Percentiles rank a stretch among this genome's conserved stretches.
These are phyloP conservation scores for Grifola frondosa DNA, from an alignment of 1,284 basidiomycete species.

Conservation along the genomic window DNA sequence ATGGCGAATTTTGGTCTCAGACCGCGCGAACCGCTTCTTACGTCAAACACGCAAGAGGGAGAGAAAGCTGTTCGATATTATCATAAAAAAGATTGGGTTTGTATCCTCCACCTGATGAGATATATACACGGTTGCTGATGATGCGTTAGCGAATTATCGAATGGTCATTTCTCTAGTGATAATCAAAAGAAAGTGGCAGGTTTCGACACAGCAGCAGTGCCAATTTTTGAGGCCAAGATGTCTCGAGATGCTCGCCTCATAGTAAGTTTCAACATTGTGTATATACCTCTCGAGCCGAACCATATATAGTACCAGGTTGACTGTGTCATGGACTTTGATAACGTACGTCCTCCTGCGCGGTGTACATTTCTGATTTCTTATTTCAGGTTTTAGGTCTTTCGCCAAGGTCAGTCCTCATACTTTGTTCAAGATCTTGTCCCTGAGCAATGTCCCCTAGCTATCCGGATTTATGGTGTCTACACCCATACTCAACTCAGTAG, in stretches of 20 bases:
- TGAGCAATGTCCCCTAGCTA: conserved; percentile 31
- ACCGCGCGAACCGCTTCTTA: conserved; percentile 42
- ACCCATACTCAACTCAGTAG: conserved; percentile 53
- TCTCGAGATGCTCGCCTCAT: conserved; percentile 53
- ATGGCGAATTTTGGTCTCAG: conserved; percentile 50
- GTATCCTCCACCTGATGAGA: conserved; percentile 1
- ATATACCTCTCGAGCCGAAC: not conserved
- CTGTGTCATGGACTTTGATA: conserved; percentile 45
- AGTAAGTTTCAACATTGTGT: conserved; percentile 35
- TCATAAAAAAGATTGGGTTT: conserved; percentile 42
- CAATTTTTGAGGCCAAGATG: conserved; percentile 65
- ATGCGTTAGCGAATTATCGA: conserved; percentile 50
- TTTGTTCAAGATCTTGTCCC: not conserved
- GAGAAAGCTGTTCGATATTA: conserved; percentile 42
- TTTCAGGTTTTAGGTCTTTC: not conserved
- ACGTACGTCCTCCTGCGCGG: conserved; percentile 4
- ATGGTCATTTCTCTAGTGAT: conserved; percentile 58
- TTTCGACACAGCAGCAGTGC: conserved; percentile 33
- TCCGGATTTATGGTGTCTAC: conserved; percentile 58
- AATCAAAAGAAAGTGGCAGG: conserved; percentile 60
- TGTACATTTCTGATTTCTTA: not conserved
- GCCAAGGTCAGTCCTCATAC: not conserved
- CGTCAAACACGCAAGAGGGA: conserved; percentile 41
- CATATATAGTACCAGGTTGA: conserved; percentile 59
- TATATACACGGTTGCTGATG: not conserved